Evolutionary conservation across 164 flowering plant species (phyloP), one percentile per base, ranked within the genome.

Genomic region (Houttuynia cordata): DNA sequence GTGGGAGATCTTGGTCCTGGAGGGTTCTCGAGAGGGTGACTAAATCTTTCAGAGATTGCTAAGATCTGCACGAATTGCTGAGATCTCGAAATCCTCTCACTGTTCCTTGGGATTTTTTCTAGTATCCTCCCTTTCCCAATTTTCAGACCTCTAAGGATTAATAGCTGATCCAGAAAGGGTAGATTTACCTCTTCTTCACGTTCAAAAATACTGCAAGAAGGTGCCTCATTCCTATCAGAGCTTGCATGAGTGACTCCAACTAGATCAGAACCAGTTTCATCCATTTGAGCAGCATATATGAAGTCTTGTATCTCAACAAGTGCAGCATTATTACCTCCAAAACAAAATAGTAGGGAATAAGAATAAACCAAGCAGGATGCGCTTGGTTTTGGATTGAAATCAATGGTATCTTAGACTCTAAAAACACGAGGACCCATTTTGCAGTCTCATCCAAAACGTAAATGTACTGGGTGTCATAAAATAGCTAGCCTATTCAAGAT

Each of bases 281-380:
- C 77, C 75, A 83, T 70, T 71, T 86, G 93, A 80, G 96, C 93
- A 78, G 93, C 96, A 74, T 58, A 67, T 53, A 92, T 80, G 41
- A 82, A 85, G 67, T 89, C 96, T 22, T 85, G 71, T 59, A 92
- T 68, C 70, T 75, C 96, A 12, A 56, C 61, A 63, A 87, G 49
- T 45, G 93, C 68, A 45, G 87, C 71, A 25, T 81, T 75, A 13
- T 74, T 73, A 60, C 97, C 97, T 93, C 77, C 61, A 76, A 51
- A 12, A 21, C n/a, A 13, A 54, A 54, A 54, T 54, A 24, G 12
- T 17, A 53, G 34, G 30, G 0, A 23, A 6, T 22, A 25, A 10
- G 24, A 53, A 24, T 20, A 24, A 21, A 53, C 3, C 24, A 51
- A 0, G 20, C n/a, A 18, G 7, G 18, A 0, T 20, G 8, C 19